Evolutionary conservation across 352 stramenopile species (phyloP), one percentile per base, ranked within the genome.

Genomic region (Globisporangium paddicum): DNA sequence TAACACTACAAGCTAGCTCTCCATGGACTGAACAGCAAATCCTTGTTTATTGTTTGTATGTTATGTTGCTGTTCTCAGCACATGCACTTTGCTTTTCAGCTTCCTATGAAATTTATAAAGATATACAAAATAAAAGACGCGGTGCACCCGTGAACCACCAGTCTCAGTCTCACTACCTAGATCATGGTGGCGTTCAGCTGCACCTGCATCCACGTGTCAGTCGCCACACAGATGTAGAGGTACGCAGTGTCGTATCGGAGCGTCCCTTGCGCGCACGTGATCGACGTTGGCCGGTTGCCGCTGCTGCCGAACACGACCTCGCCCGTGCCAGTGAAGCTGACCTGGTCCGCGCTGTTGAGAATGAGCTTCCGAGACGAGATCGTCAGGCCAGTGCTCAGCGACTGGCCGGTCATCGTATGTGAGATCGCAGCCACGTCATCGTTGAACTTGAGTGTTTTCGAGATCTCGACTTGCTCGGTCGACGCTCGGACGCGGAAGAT

Each of bases 281-380:
- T 25, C 18, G 49, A 61, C 57, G 69, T 62, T 14, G 67, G 40
- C n/a, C 52, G 10, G 25, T 5, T 47, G 23, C 30, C 49, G 18
- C 58, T 63, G 21, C 58, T 28, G 13, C 46, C 67, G 6, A 52
- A 63, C 19, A 55, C 51, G 16, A 59, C 69, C 16, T 62, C 68
- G 19, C 63, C 72, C 6, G 30, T 56, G 16, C 72, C 67, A 8
- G 70, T 63, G 7, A 50, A 50, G 16, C 25, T 23, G 19, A 50
- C 44, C n/a, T 50, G 11, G 35, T 42, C 14, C 40, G 19, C 14
- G 26, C 26, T 38, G 47, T 19, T 45, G 21, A 79, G 23, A 69
- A 75, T 61, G 45, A 82, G 41, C n/a, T 65, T 79, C 3, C 68
- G 70, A 14, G 73, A 71, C 25, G 64, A 72, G 37, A 82, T 62